Evolutionary conservation across 2,329 filamentous ascomycete genomes (phyloP).

Genomic region (Clonostachys rosea): DNA sequence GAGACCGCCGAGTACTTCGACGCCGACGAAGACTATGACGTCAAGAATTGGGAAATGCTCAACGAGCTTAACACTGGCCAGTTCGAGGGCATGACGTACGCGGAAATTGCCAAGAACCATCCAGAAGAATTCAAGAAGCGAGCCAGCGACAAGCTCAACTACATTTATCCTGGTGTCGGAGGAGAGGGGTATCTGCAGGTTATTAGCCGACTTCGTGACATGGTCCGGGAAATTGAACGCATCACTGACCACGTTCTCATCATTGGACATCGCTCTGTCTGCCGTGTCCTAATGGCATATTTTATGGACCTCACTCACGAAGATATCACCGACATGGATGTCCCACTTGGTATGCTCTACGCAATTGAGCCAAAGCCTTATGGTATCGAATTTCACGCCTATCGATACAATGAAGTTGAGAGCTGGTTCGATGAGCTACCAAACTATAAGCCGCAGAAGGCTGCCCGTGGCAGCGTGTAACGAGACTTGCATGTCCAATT

Average conservation of each 20-base stretch:
- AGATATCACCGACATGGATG: conserved; percentile 90
- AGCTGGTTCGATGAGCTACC: conserved; percentile 83
- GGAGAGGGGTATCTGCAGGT: conserved; percentile 96
- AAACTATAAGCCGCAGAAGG: conserved; percentile 71
- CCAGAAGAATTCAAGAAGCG: conserved; percentile 80
- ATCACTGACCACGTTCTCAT: conserved; percentile 95
- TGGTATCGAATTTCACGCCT: conserved; percentile 94
- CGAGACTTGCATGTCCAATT: too few species aligned
- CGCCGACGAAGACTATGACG: conserved; percentile 86
- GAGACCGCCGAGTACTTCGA: conserved; percentile 89
- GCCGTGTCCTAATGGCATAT: conserved; percentile 89
- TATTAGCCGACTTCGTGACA: conserved; percentile 89
- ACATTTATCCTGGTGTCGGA: conserved; percentile 92
- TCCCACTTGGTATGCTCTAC: conserved; percentile 90
- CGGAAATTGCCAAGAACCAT: conserved; percentile 76
- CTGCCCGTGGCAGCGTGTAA: conserved; percentile 22
- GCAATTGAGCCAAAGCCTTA: conserved; percentile 97
- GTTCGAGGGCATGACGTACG: conserved; percentile 94
- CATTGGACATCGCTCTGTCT: conserved; percentile 88
- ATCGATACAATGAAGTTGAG: conserved; percentile 74
- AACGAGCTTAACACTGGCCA: conserved; percentile 92
- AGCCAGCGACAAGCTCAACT: conserved; percentile 82
- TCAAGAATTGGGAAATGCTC: conserved; percentile 97
- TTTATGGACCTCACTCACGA: conserved; percentile 90
- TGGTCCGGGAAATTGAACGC: conserved; percentile 94